Evolutionary conservation across 371 early-diverging fungal genomes (phyloP).

Genomic region (Mucor irregularis): DNA sequence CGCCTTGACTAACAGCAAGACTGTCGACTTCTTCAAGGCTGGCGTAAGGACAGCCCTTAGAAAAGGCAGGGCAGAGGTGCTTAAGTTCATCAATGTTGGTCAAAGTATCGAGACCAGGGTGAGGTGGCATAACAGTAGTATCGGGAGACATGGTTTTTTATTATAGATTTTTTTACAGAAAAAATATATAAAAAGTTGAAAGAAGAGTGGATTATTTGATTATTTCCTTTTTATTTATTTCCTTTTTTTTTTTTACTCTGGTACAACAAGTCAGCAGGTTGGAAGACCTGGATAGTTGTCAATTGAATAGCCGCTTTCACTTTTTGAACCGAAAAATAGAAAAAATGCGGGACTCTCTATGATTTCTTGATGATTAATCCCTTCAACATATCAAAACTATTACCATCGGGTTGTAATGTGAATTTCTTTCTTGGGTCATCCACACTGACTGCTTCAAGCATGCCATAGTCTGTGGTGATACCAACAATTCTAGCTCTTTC

Average conservation of each 20-base stretch:
- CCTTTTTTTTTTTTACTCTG: no score
- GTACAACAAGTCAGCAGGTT: no score
- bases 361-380: slow-evolving; percentile 87
- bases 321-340: no score
- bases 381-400: slow-evolving; percentile 95
- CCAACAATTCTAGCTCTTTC: slow-evolving; percentile 70
- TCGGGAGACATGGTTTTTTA: slow-evolving; percentile 5
- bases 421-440: slow-evolving; percentile 54
- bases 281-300: no score
- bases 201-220: no score
- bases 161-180: no score
- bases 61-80: slow-evolving; percentile 51
- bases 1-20: slow-evolving; percentile 33
- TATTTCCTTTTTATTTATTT: no score
- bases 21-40: slow-evolving; percentile 34
- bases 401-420: slow-evolving; percentile 93
- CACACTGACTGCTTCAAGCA: slow-evolving; percentile 65
- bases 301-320: no score
- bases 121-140: slow-evolving; percentile 27
- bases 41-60: slow-evolving; percentile 51
- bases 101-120: slow-evolving; percentile 43
- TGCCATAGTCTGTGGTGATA: slow-evolving; percentile 70
- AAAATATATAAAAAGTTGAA: no score
- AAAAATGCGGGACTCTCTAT: no score
- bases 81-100: slow-evolving; percentile 39